Percentiles rank a stretch among this genome's conserved stretches.
Evolutionary conservation across 1,139 yeast genomes (phyloP).

Genomic region (Debaryomyces sp.): DNA sequence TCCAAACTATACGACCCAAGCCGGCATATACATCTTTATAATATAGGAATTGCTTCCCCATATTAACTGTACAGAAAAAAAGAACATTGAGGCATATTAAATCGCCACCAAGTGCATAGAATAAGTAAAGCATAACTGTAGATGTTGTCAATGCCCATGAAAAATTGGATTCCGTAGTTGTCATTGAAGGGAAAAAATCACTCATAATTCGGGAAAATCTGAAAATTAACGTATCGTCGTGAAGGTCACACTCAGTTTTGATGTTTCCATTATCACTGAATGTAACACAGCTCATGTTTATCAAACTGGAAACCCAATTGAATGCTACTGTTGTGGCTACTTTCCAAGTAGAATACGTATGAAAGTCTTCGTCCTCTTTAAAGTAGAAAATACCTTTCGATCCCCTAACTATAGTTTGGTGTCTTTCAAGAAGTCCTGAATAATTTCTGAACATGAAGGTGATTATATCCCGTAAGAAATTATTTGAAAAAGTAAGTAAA

Average conservation of each 20-base stretch:
- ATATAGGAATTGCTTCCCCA: neutral
- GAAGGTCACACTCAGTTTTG: neutral
- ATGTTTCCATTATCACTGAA: neutral
- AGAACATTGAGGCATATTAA: conserved; percentile 31
- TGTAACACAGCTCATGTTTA: neutral
- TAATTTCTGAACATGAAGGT: conserved; percentile 29
- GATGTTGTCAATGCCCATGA: conserved; percentile 16
- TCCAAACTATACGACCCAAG: conserved; percentile 3
- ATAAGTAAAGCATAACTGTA: conserved; percentile 29
- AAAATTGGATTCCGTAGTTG: neutral
- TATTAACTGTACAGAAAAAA: conserved; percentile 10
- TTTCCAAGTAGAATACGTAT: conserved; percentile 11
- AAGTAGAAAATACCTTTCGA: conserved; percentile 17
- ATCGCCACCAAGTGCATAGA: conserved; percentile 35
- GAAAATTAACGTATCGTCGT: conserved; percentile 27
- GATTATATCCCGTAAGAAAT: conserved; percentile 30
- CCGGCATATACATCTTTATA: conserved; percentile 11
- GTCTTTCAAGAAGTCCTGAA: conserved; percentile 13
- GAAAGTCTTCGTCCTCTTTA: conserved; percentile 10
- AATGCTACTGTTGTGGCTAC: conserved; percentile 4
- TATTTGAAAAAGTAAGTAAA: conserved; percentile 33
- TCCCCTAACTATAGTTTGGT: conserved; percentile 15
- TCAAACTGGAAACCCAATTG: conserved; percentile 5
- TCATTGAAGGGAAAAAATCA: conserved; percentile 15
- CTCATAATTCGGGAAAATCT: conserved; percentile 28